Percentiles rank a stretch among this genome's conserved stretches.
Conservation (phyloP, 257 asterid species). For the Verbena officinalis region DNA sequence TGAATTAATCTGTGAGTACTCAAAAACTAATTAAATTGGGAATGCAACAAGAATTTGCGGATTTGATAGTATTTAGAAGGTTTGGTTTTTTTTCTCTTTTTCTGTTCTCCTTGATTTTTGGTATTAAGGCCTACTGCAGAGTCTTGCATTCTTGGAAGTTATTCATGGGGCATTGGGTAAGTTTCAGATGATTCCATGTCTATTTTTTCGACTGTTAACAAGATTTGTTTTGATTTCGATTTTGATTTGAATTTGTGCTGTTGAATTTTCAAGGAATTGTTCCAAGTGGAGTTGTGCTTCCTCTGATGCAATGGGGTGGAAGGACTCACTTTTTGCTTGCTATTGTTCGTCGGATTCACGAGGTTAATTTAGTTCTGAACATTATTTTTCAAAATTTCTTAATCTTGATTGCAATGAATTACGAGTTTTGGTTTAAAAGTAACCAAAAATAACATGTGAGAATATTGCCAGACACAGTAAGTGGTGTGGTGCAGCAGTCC, state of each 20-base stretch:
- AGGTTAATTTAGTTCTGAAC: too few relatives aligned
- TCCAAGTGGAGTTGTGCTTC: conserved; percentile 82
- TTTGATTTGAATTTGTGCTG: background rate
- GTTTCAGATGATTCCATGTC: conserved; percentile 5
- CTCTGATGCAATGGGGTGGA: conserved; percentile 99
- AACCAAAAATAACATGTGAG: too few relatives aligned
- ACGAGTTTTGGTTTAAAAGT: background rate
- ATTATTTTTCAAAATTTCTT: too few relatives aligned
- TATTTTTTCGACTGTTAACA: conserved; percentile 4
- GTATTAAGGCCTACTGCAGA: conserved; percentile 72
- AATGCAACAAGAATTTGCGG: background rate
- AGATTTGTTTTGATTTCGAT: background rate
- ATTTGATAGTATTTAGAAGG: background rate
- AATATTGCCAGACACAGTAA: background rate
- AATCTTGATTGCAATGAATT: background rate
- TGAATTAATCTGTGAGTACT: conserved; percentile 63
- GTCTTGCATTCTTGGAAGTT: conserved; percentile 90
- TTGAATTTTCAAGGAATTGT: conserved; percentile 67
- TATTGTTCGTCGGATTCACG: conserved; percentile 53
- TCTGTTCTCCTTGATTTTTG: conserved; percentile 8
- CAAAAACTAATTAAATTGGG: background rate
- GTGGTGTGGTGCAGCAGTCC: too few relatives aligned
- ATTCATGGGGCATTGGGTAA: conserved; percentile 89
- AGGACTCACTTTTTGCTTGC: conserved; percentile 88
- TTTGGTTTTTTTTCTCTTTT: background rate